phyloP scores from a whole-genome alignment of 2,329 filamentous ascomycete genomes.

The Aspergillus clavatus region DNA sequence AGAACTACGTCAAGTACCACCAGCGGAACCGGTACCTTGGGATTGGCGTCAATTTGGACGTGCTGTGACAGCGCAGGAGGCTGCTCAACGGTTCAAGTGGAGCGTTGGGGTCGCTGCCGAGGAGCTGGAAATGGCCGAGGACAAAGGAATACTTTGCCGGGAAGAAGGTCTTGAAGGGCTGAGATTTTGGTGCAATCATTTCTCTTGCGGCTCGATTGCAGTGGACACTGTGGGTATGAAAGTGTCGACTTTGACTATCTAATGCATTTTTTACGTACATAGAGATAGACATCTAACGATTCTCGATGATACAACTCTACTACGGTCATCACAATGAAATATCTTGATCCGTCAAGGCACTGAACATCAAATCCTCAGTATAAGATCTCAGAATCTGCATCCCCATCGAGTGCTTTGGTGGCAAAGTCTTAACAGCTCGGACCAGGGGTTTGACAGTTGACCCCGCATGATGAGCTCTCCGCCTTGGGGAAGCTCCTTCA shows the following conservation, averaged over 20 bases:
- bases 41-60: slow-evolving; percentile 73
- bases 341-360: no score
- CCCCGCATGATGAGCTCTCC: background rate
- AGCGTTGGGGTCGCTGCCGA: slow-evolving; percentile 93
- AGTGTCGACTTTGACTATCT: background rate
- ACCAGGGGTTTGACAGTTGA: background rate
- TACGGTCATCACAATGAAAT: no score
- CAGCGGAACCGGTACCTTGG: slow-evolving; percentile 63
- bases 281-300: background rate
- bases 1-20: slow-evolving; percentile 63
- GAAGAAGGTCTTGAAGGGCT: slow-evolving; percentile 89
- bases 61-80: slow-evolving; percentile 84
- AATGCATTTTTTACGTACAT: background rate
- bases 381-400: no score
- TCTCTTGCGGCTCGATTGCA: slow-evolving; percentile 17
- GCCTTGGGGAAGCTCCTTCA: background rate
- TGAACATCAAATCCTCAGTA: no score
- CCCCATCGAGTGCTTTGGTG: background rate
- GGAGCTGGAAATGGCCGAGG: slow-evolving; percentile 95
- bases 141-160: slow-evolving; percentile 77
- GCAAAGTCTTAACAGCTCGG: background rate
- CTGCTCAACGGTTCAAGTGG: slow-evolving; percentile 89
- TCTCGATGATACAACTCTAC: no score
- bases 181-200: slow-evolving; percentile 83
- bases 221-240: background rate